Evolutionary conservation across 306 rosid genomes (phyloP).

Genomic region (Prunus persica): DNA sequence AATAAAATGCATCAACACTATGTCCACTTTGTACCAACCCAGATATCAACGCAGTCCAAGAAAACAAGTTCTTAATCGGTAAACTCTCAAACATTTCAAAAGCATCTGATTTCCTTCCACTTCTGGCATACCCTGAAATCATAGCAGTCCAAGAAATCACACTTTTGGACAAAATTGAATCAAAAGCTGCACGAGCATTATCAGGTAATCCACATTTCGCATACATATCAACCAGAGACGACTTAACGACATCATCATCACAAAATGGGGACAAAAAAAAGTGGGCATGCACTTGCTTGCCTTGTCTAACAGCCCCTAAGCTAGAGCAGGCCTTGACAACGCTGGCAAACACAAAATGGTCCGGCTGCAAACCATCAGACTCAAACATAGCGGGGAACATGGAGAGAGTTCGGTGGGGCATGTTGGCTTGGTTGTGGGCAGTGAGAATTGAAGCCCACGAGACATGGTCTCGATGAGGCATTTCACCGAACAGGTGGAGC

Average conservation of each 20-base stretch:
- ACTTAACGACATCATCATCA: constrained; percentile 70
- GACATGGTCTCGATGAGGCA: constrained; percentile 54
- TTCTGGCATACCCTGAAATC: constrained; percentile 72
- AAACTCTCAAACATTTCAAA: constrained; percentile 39
- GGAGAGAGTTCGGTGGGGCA: constrained; percentile 45
- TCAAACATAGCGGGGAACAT: constrained; percentile 40
- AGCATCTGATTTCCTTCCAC: constrained; percentile 66
- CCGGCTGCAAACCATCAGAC: constrained; percentile 45
- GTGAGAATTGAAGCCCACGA: constrained; percentile 81
- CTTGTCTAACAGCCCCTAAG: constrained; percentile 42
- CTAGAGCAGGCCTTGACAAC: constrained; percentile 64
- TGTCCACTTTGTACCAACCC: constrained; percentile 86
- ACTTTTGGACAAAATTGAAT: constrained; percentile 47
- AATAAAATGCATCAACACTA: constrained; percentile 44
- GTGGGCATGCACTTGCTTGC: constrained; percentile 67
- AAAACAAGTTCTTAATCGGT: constrained; percentile 50
- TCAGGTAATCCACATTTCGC: constrained; percentile 56
- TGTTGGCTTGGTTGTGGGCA: constrained; percentile 63
- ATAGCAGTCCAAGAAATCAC: constrained; percentile 69
- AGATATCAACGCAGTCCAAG: constrained; percentile 90
- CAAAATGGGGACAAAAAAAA: constrained; percentile 50
- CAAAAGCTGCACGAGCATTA: constrained; percentile 56
- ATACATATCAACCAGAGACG: constrained; percentile 80
- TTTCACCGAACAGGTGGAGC: constrained; percentile 59
- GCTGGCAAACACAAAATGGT: constrained; percentile 75